These are phyloP conservation scores for Colletotrichum sp. DNA, from an alignment of 2,329 filamentous ascomycete genomes.

Conservation along the genomic window DNA sequence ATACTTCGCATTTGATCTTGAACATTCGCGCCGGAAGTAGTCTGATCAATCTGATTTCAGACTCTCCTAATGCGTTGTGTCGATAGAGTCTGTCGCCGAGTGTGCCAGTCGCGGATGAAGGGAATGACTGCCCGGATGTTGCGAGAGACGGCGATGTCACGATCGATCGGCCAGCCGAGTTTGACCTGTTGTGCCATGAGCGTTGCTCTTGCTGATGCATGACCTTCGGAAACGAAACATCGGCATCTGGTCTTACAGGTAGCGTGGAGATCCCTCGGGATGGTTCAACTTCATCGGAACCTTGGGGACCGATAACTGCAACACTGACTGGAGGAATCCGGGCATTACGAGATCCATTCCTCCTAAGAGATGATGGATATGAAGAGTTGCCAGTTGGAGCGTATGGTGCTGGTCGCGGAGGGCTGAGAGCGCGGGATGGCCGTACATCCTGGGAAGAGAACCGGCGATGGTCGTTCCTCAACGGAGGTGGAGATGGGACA, in stretches of 20 bases:
- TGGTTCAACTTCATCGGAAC: too few species aligned
- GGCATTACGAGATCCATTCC: neutral
- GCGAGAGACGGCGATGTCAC: neutral
- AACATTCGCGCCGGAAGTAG: conserved; percentile 20
- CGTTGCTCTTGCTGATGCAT: neutral
- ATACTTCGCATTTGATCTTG: conserved; percentile 21
- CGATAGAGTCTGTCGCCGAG: neutral
- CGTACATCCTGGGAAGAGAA: neutral
- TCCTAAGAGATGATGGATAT: neutral
- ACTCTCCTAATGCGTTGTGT: neutral
- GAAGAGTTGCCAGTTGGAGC: neutral
- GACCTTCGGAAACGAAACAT: neutral
- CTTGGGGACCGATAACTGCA: too few species aligned
- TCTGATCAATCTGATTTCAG: conserved; percentile 16
- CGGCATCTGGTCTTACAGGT: neutral
- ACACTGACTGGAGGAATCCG: neutral
- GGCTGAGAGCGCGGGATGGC: neutral
- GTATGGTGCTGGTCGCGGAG: neutral
- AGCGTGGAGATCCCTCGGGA: too few species aligned
- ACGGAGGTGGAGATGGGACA: neutral
- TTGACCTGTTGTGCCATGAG: neutral
- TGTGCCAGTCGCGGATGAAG: neutral
- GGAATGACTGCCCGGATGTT: neutral
- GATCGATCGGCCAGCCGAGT: neutral
- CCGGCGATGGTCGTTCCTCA: neutral